Conservation (phyloP, 768 basidiomycete species). For the Pleurotus tuber-regium region DNA sequence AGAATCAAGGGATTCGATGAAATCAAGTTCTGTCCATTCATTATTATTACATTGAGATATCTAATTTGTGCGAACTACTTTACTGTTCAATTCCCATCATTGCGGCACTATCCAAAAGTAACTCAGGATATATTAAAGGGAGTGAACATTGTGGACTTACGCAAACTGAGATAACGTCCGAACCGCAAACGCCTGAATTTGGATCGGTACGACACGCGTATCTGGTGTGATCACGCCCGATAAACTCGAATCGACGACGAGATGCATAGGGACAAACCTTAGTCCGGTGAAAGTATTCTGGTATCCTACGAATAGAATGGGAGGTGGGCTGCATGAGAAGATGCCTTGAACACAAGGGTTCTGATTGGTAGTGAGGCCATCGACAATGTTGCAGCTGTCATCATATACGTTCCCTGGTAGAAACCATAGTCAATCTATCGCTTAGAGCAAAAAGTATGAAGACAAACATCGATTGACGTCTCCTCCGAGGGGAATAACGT, state of each 20-base stretch:
- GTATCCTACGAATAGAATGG: conserved; percentile 27
- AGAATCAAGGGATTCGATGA: too few relatives aligned
- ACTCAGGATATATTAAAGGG: not conserved
- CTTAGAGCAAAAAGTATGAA: not conserved
- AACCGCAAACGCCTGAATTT: conserved; percentile 23
- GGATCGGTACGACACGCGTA: conserved; percentile 26
- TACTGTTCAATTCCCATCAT: not conserved
- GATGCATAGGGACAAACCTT: conserved; percentile 14
- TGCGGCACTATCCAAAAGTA: not conserved
- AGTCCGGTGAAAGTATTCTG: conserved; percentile 22
- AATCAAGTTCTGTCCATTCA: too few relatives aligned
- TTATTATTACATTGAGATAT: too few relatives aligned
- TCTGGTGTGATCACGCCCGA: conserved; percentile 14
- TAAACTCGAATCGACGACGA: conserved; percentile 3
- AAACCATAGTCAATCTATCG: not conserved
- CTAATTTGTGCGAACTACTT: too few relatives aligned
- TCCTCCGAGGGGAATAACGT: conserved; percentile 15
- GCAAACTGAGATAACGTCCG: conserved; percentile 26
- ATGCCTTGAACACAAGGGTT: conserved; percentile 29
- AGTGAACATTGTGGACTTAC: conserved; percentile 15
- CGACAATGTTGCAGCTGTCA: conserved; percentile 24
- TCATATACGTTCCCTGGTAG: conserved; percentile 27
- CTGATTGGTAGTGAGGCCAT: conserved; percentile 23
- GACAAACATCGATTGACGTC: conserved; percentile 21
- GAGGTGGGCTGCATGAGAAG: conserved; percentile 28